Conservation (phyloP, 2,329 filamentous ascomycete genomes). For the Arthrobotrys iridis region DNA sequence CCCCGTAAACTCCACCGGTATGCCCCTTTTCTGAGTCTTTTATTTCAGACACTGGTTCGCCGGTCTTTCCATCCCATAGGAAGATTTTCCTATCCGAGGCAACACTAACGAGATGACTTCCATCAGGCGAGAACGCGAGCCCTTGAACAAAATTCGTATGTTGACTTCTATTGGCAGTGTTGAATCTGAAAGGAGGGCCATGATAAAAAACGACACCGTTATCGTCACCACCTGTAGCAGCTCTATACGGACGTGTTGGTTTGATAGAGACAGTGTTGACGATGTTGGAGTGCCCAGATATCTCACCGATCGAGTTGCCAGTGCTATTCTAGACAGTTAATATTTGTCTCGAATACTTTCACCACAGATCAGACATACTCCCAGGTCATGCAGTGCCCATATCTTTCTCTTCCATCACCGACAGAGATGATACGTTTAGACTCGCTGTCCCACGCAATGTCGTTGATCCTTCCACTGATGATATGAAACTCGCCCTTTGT, state of each 20-base stretch:
- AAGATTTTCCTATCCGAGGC: conserved; percentile 93
- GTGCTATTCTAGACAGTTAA: conserved; percentile 73
- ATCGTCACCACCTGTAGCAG: conserved; percentile 91
- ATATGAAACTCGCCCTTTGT: conserved; percentile 96
- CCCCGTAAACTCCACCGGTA: conserved; percentile 89
- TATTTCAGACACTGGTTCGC: conserved; percentile 80
- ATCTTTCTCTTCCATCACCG: conserved; percentile 87
- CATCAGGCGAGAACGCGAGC: conserved; percentile 89
- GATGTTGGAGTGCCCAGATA: conserved; percentile 87
- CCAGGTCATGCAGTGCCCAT: conserved; percentile 39
- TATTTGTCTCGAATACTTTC: conserved; percentile 65
- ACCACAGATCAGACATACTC: conserved; percentile 66
- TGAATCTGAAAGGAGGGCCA: conserved; percentile 95
- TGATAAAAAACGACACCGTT: conserved; percentile 90
- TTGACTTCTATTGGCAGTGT: conserved; percentile 75
- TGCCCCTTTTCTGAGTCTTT: conserved; percentile 78
- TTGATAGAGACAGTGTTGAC: conserved; percentile 92
- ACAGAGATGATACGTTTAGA: conserved; percentile 96
- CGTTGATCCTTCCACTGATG: conserved; percentile 92
- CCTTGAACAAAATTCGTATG: conserved; percentile 92
- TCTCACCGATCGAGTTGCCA: conserved; percentile 94
- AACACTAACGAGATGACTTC: conserved; percentile 81
- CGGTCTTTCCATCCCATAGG: conserved; percentile 95
- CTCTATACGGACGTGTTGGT: conserved; percentile 87
- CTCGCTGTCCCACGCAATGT: conserved; percentile 97